Conservation (phyloP, 2,329 filamentous ascomycete species). For the Ascochyta koolunga region DNA sequence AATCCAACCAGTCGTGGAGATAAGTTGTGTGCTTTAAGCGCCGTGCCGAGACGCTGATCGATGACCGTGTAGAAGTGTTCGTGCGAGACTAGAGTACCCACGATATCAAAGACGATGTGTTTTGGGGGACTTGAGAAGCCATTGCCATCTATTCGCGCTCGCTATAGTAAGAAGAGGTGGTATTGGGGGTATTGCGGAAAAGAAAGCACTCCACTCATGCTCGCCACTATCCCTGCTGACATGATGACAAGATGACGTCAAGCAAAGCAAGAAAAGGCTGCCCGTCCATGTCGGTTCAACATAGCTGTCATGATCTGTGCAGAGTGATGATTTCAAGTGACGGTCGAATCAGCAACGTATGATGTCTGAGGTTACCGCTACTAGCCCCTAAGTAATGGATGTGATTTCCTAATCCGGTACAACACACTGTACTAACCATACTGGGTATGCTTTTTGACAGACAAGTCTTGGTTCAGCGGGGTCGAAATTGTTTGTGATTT, state of each 20-base stretch:
- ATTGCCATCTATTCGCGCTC: neutral
- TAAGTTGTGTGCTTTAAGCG: slow-evolving; percentile 49
- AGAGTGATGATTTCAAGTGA: neutral
- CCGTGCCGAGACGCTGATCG: slow-evolving; percentile 50
- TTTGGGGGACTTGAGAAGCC: neutral
- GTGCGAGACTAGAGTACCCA: slow-evolving; percentile 59
- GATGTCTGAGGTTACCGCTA: neutral
- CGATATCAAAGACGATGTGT: slow-evolving; percentile 48
- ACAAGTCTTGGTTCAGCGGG: slow-evolving; percentile 7
- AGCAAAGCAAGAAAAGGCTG: neutral
- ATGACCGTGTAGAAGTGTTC: slow-evolving; percentile 53
- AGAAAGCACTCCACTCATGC: too few relatives aligned
- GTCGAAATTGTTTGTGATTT: neutral
- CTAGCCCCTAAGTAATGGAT: slow-evolving; percentile 12
- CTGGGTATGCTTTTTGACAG: slow-evolving; percentile 1
- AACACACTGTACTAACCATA: too few relatives aligned
- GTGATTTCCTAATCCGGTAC: slow-evolving; percentile 19
- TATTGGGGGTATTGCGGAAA: too few relatives aligned
- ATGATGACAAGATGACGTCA: slow-evolving; percentile 1
- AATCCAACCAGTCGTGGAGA: slow-evolving; percentile 54
- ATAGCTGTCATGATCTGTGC: too few relatives aligned
- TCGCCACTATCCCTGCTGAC: too few relatives aligned
- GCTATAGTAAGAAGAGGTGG: neutral
- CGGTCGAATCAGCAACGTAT: neutral
- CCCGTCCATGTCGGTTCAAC: neutral